A percentile compares a stretch with the other conserved stretches of the same genome.
phyloP scores from a whole-genome alignment of 1,284 basidiomycete genomes.

The Apiotrichum sp. region DNA sequence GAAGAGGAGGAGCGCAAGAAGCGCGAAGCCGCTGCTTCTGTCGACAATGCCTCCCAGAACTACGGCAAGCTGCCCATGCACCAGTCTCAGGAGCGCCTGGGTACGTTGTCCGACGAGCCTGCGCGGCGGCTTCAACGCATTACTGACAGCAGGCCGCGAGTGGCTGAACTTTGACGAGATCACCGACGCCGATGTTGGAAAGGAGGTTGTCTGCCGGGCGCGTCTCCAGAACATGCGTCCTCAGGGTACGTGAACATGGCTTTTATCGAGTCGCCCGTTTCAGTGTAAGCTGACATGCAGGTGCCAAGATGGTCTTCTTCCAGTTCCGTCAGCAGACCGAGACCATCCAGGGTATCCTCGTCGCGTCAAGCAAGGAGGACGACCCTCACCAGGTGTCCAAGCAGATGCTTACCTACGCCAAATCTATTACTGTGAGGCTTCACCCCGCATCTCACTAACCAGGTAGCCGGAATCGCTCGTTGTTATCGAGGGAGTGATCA shows the following conservation, averaged over 20 bases:
- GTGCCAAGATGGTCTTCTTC: slow-evolving; percentile 88
- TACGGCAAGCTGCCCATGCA: slow-evolving; percentile 89
- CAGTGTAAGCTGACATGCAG: slow-evolving; percentile 20
- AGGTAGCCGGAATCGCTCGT: slow-evolving; percentile 76
- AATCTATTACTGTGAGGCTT: slow-evolving; percentile 54
- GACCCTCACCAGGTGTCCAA: slow-evolving; percentile 81
- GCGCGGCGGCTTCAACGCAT: too few relatives aligned
- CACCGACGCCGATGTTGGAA: slow-evolving; percentile 62
- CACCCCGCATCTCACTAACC: not conserved
- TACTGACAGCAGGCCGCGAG: slow-evolving; percentile 46
- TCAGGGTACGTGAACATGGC: slow-evolving; percentile 56
- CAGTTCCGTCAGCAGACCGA: slow-evolving; percentile 82
- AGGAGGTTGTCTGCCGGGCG: slow-evolving; percentile 77
- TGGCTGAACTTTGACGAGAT: slow-evolving; percentile 63
- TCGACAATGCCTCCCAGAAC: slow-evolving; percentile 76
- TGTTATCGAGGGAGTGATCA: slow-evolving; percentile 73
- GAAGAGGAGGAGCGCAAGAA: slow-evolving; percentile 69
- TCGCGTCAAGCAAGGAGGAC: slow-evolving; percentile 49
- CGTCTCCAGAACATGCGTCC: slow-evolving; percentile 87
- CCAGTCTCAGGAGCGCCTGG: slow-evolving; percentile 68
- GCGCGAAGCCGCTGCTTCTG: slow-evolving; percentile 65
- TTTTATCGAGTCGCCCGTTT: too few relatives aligned
- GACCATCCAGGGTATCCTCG: slow-evolving; percentile 83
- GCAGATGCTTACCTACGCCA: slow-evolving; percentile 95
- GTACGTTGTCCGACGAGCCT: slow-evolving; percentile 27